Base-by-base conservation (phyloP, 2,329 filamentous ascomycete species). In the Aspergillus hiratsukae region DNA sequence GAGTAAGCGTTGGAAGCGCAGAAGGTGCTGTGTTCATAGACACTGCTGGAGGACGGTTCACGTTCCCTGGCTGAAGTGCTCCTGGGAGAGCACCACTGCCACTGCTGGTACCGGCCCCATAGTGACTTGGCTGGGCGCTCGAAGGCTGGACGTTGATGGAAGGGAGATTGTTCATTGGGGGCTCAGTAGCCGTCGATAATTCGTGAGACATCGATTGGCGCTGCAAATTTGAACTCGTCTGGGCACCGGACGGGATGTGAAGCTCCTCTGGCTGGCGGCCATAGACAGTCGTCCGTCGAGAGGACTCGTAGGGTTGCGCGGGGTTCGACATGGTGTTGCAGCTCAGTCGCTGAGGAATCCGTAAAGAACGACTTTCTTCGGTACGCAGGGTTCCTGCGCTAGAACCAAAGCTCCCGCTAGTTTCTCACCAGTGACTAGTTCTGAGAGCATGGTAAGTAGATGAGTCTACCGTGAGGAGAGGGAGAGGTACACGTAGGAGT, bases 81-180 rank as follows among this genome's bases (percentile, higher is more conserved):
- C 84, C 84, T 19, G 86, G 86, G 4, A 88, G 72, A 55, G 76
- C 71, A 51, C 49, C 64, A 58, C 70, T 69, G 48, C 73, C 73
- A 66, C 54, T 73, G 64, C 65, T 69, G 56, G 71, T 75, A 51
- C 72, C 70, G 56, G 65, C 68, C 53, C 75, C 71, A 66, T 80
- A 83, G 58, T 81, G 80, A 29, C 70, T 64, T 54, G 71, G 68
- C 54, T 79, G 75, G 25, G 81, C 75, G 21, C 77, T 78, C n/a
- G 80, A 78, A 63, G 85, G 81, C 62, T 87, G 84, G 50, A 87
- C 75, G 65, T 78, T 85, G 68, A 87, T 83, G 51, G 82, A 79
- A 52, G 83, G 82, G 54, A 78, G 75, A 58, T 77, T 75, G 52
- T 71, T 75, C 49, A 73, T 69, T 55, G 74, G 71, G 65, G 81